These are phyloP conservation scores for Dissophora globulifera DNA, from an alignment of 192 early-diverging fungal species.

Conservation along the genomic window DNA sequence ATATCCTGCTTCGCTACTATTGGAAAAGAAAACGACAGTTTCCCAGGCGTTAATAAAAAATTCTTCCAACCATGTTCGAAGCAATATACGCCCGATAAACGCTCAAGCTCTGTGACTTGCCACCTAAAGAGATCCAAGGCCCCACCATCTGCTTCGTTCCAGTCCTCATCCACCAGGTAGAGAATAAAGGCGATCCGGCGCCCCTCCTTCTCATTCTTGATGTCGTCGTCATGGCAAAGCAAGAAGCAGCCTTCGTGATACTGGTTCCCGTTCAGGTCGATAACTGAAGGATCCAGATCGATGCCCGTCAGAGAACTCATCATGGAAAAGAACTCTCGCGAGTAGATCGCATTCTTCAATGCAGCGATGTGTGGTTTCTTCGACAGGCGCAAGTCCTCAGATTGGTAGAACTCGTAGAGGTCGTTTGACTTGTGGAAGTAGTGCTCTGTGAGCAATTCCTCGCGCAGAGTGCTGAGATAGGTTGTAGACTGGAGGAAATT, in stretches of 20 bases:
- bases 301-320: constrained; percentile 73
- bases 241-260: constrained; percentile 71
- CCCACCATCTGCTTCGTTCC: constrained; percentile 71
- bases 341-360: constrained; percentile 69
- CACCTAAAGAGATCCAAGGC: constrained; percentile 69
- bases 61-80: background rate
- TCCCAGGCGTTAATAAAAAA: background rate
- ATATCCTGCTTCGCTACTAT: constrained; percentile 58
- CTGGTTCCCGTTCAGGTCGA: constrained; percentile 75
- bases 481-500: constrained; percentile 47
- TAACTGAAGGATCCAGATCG: constrained; percentile 63
- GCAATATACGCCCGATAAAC: background rate
- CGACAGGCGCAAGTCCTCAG: constrained; percentile 64
- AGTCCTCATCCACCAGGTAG: constrained; percentile 74
- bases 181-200: constrained; percentile 79
- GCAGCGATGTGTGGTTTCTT: constrained; percentile 54
- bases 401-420: constrained; percentile 77
- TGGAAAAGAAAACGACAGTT: too few relatives aligned
- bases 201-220: constrained; percentile 65
- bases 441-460: constrained; percentile 44
- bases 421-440: constrained; percentile 71
- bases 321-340: constrained; percentile 66
- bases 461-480: constrained; percentile 50
- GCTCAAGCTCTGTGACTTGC: constrained; percentile 23
- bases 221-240: constrained; percentile 81